A percentile compares a stretch with the other conserved stretches of the same genome.
Evolutionary conservation across 495 filamentous ascomycete genomes (phyloP).

Genomic region (Hypoxylon fragiforme): DNA sequence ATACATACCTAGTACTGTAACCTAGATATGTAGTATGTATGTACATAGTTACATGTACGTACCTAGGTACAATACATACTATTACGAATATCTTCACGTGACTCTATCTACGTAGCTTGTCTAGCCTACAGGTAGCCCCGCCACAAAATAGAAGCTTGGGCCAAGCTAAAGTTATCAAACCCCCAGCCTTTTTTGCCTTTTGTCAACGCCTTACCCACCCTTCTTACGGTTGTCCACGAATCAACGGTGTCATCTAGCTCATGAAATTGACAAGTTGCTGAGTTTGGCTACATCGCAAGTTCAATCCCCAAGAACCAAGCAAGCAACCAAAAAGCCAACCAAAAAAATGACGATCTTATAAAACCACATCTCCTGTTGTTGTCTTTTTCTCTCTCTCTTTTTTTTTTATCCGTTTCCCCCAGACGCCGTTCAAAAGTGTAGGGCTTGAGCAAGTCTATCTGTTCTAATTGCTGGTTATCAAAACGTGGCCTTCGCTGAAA

Average conservation of each 20-base stretch:
- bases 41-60: too few relatives aligned
- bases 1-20: background rate
- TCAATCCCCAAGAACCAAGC: background rate
- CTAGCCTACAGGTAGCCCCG: too few relatives aligned
- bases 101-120: too few relatives aligned
- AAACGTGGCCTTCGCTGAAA: conserved; percentile 32
- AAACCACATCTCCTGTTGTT: conserved; percentile 10
- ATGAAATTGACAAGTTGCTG: conserved; percentile 36
- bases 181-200: too few relatives aligned
- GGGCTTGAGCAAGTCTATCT: conserved; percentile 1
- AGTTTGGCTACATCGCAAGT: conserved; percentile 26
- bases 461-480: conserved; percentile 11
- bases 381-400: background rate
- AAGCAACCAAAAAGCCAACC: background rate
- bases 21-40: too few relatives aligned
- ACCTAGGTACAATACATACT: too few relatives aligned
- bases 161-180: too few relatives aligned
- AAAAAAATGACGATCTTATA: conserved; percentile 21
- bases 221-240: conserved; percentile 19
- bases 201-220: background rate
- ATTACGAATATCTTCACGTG: too few relatives aligned
- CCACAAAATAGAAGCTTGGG: background rate
- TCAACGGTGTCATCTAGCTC: conserved; percentile 34
- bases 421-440: conserved; percentile 2
- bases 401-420: background rate